Evolutionary conservation across 192 early-diverging fungal species (phyloP), one percentile per base, ranked within the genome.

Genomic region (Spizellomyces punctatus): DNA sequence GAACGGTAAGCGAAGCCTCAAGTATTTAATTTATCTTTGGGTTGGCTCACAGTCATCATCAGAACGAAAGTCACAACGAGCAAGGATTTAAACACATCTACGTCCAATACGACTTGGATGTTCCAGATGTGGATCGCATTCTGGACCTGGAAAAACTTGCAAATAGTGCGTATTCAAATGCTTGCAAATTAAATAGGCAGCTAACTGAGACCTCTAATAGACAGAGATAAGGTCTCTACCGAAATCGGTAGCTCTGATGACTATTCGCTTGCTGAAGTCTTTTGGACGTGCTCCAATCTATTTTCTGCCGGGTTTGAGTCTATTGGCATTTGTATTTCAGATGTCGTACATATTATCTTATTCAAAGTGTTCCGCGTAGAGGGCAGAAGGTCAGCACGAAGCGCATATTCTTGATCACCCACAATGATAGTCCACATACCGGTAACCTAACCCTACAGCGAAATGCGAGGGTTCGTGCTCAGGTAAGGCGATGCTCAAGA

Each of bases 381-480:
- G 83, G 42, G 70, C 86, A 0, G 69, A 83, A 73, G 83, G 78
- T 6, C 61, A 84, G 22, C 46, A 77, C 77, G 8, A 89, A 89
- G 71, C 86, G 90, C 17, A 61, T 93, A 57, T 93, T 92, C 61
- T 58, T 94, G 6, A 85, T 94, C 48, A 94, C 92, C 50, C 82
- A 88, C 64, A 78, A 88, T 63, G 89, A 90, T 64, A 77, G 86
- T 57, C 92, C 92, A 4, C 84, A 90, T 69, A 46, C 61, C 0
- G 74, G 63, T 22, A 82, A 89, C 49, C 41, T 77, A 42, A 70
- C 77, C 21, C 61, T 86, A 36, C 69, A 81, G 52, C 78, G 79
- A 54, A 82, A 87, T 10, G 83, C 87, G 8, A 84, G 82, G 2
- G 82, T 79, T 19, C 78, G 88, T 14, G 73, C 73, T 6, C 14